Conservation (phyloP, 1,284 basidiomycete genomes). For the Ustilago trichophora region DNA sequence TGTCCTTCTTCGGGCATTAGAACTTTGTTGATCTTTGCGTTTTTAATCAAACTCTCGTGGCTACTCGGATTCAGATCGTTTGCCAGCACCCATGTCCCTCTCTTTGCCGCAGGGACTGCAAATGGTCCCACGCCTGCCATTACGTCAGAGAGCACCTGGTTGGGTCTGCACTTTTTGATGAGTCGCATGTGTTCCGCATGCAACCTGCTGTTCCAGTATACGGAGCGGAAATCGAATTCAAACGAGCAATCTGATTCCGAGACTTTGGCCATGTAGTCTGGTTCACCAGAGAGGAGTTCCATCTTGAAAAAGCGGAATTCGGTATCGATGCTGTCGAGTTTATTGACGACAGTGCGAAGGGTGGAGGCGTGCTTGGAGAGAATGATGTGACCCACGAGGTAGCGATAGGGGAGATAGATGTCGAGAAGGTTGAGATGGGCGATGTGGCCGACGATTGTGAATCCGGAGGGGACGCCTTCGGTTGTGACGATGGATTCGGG, state of each 20-base stretch:
- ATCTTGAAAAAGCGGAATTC: constrained; percentile 94
- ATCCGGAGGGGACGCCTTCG: constrained; percentile 83
- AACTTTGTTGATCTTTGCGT: constrained; percentile 53
- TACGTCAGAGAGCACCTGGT: constrained; percentile 83
- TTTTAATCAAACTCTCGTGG: constrained; percentile 74
- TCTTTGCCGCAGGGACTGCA: constrained; percentile 88
- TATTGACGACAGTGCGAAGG: constrained; percentile 93
- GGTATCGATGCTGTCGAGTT: constrained; percentile 84
- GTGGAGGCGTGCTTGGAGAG: constrained; percentile 71
- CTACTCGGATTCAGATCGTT: constrained; percentile 95
- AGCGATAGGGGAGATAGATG: constrained; percentile 89
- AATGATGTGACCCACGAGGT: constrained; percentile 88
- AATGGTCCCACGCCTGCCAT: constrained; percentile 99
- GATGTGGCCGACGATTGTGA: constrained; percentile 89
- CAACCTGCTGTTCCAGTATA: constrained; percentile 97
- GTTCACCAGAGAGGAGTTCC: constrained; percentile 92
- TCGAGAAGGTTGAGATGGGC: constrained; percentile 87
- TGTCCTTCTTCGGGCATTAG: constrained; percentile 2
- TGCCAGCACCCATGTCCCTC: constrained; percentile 78
- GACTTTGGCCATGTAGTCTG: constrained; percentile 76
- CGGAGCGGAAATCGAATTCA: constrained; percentile 90
- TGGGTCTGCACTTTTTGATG: constrained; percentile 74
- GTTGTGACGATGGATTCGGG: constrained; percentile 20
- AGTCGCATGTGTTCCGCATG: constrained; percentile 90
- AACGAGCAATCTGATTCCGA: constrained; percentile 78